Conservation (phyloP, 495 filamentous ascomycete species). For the Pseudoneurospora amorphoporcata region DNA sequence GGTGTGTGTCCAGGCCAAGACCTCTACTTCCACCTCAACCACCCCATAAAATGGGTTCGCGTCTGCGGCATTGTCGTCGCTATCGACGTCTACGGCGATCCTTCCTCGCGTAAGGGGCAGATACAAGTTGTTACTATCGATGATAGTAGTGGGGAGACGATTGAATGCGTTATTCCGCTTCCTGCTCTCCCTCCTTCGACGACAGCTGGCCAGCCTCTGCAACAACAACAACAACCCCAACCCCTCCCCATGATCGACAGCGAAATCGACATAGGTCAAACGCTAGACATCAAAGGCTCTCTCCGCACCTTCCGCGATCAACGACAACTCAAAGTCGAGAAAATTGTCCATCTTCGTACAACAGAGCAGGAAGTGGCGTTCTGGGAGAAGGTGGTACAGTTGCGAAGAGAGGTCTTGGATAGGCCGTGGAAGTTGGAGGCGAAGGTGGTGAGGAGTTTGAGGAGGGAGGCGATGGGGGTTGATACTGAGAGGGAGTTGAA, state of each 20-base stretch:
- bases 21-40: constrained; percentile 73
- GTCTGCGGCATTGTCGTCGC: constrained; percentile 71
- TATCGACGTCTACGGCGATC: constrained; percentile 46
- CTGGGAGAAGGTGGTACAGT: constrained; percentile 57
- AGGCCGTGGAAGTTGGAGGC: constrained; percentile 56
- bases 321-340: constrained; percentile 61
- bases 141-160: constrained; percentile 70
- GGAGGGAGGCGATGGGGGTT: constrained; percentile 36
- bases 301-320: constrained; percentile 50
- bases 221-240: neutral
- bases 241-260: constrained; percentile 3
- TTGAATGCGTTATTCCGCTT: constrained; percentile 43
- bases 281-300: constrained; percentile 71
- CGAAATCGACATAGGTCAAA: constrained; percentile 52
- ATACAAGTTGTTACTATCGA: constrained; percentile 46
- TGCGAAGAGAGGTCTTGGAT: constrained; percentile 52
- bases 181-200: constrained; percentile 2
- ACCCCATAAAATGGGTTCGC: constrained; percentile 80
- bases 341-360: constrained; percentile 44
- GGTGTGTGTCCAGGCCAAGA: constrained; percentile 43
- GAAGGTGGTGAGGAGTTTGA: constrained; percentile 44
- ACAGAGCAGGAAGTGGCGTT: constrained; percentile 71
- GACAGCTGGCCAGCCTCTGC: neutral
- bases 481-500: constrained; percentile 28
- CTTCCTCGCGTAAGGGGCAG: neutral